phyloP scores from a whole-genome alignment of 495 filamentous ascomycete species.

The Staphylotrichum longicolle region DNA sequence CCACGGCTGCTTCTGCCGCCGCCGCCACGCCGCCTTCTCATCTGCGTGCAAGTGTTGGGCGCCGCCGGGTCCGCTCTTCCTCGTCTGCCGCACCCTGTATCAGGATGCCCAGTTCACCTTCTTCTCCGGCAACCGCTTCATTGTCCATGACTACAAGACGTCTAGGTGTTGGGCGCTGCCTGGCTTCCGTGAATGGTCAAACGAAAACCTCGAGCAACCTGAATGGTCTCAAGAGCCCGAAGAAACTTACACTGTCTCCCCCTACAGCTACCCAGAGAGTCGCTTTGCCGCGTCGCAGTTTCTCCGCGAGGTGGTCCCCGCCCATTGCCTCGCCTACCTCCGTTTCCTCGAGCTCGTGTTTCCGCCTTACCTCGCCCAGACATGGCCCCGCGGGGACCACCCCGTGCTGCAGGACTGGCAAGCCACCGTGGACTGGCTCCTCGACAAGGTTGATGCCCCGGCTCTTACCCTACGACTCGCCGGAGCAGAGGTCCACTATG shows the following conservation, averaged over 20 bases:
- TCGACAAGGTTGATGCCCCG: not conserved
- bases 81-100: constrained; percentile 1
- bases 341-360: constrained; percentile 3
- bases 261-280: not conserved
- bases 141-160: not conserved
- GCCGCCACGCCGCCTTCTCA: constrained; percentile 21
- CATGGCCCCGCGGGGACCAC: not conserved
- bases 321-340: not conserved
- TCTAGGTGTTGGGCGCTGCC: not conserved
- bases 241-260: not conserved
- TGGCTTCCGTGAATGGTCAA: not conserved
- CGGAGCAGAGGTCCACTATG: not conserved
- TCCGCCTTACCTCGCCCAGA: not conserved
- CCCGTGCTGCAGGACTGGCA: not conserved
- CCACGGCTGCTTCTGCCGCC: constrained; percentile 21
- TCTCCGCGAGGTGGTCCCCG: not conserved
- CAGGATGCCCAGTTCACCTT: constrained; percentile 7
- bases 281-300: constrained; percentile 5
- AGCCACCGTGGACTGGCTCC: not conserved
- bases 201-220: no score
- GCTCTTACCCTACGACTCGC: not conserved
- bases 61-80: constrained; percentile 14
- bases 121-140: constrained; percentile 8
- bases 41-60: constrained; percentile 19
- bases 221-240: not conserved